Evolutionary conservation across 208 protist species (phyloP), one percentile per base, ranked within the genome.

Genomic region (Crithidia thermophila): DNA sequence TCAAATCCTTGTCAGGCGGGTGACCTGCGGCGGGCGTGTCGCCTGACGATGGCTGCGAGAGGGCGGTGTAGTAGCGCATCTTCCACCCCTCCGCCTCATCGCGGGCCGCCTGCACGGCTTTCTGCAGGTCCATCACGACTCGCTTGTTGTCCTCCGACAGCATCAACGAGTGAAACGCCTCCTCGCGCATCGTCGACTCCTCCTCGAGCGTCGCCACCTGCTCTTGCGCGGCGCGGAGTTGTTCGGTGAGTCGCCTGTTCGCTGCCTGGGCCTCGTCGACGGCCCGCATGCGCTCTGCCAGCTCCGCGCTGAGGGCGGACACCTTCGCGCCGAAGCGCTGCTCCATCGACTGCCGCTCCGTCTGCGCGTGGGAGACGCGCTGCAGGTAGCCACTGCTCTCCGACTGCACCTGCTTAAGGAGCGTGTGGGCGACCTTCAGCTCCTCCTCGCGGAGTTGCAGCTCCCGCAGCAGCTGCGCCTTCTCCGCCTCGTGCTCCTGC

Each of bases 111-210:
- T 89, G 75, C 33, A 87, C 62, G 31, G 72, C 51, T 23, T 11
- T 50, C 74, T 90, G 81, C 47, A 93, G 69, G 16, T 82, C 70
- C 39, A 76, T 63, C n/a, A 88, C 76, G 18, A 85, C 58, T 18
- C 70, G 67, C 49, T 84, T 82, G 43, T 78, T 80, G 42, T 87
- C 84, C 46, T 90, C 87, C 13, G 84, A 84, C 51, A 93, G 72
- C 72, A 90, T 79, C 20, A 90, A 62, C 7, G 84, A 67, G 27
- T 72, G 63, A 23, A 93, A 84, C 0, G 87, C 84, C 21, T 84
- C 82, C 68, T 93, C 87, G 13, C 87, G 78, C 56, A 78, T 85
- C 5, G 40, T 61, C 1, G 84, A 84, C 52, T 93, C 84, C 40
- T 81, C 79, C 66, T 90, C 84, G 11, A 90, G 61, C 43, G 53